These are phyloP conservation scores for Termitomyces eurrhizus DNA, from an alignment of 768 basidiomycete genomes.

Conservation along the genomic window DNA sequence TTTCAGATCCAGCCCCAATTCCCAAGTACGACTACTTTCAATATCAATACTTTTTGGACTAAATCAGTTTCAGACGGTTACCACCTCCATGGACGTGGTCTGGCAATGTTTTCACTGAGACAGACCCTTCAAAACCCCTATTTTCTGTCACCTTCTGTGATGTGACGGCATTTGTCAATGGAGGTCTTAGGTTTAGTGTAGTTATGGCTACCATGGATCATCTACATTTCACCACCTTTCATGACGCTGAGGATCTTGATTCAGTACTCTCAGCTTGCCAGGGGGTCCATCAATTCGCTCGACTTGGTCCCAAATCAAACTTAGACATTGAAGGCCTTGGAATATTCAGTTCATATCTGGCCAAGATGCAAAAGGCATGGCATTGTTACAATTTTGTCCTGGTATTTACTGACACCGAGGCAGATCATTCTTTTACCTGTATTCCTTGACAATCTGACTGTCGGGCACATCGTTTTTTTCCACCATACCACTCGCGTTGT, in stretches of 20 bases:
- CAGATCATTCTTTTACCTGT: conserved; percentile 51
- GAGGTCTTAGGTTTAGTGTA: conserved; percentile 48
- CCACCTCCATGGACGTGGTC: conserved; percentile 63
- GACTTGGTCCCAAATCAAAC: conserved; percentile 36
- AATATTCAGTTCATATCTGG: conserved; percentile 43
- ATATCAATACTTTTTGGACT: conserved; percentile 1
- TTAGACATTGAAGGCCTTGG: conserved; percentile 36
- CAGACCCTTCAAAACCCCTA: conserved; percentile 35
- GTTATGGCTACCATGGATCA: conserved; percentile 37
- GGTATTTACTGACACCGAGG: background rate
- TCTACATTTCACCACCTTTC: conserved; percentile 43
- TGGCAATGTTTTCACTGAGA: conserved; percentile 47
- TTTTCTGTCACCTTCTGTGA: conserved; percentile 50
- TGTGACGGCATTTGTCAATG: conserved; percentile 31
- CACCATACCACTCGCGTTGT: conserved; percentile 32
- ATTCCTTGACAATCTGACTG: conserved; percentile 39
- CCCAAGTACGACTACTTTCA: conserved; percentile 17
- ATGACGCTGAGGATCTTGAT: conserved; percentile 43
- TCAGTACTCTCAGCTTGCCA: conserved; percentile 47
- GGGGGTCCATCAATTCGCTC: conserved; percentile 48
- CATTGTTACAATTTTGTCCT: background rate
- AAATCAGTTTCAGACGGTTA: conserved; percentile 36
- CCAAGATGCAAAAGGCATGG: conserved; percentile 43
- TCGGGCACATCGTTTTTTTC: conserved; percentile 57
- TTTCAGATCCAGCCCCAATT: conserved; percentile 12